Evolutionary conservation across 139 green algal species (phyloP).

Genomic region (Coelastrella sp.): DNA sequence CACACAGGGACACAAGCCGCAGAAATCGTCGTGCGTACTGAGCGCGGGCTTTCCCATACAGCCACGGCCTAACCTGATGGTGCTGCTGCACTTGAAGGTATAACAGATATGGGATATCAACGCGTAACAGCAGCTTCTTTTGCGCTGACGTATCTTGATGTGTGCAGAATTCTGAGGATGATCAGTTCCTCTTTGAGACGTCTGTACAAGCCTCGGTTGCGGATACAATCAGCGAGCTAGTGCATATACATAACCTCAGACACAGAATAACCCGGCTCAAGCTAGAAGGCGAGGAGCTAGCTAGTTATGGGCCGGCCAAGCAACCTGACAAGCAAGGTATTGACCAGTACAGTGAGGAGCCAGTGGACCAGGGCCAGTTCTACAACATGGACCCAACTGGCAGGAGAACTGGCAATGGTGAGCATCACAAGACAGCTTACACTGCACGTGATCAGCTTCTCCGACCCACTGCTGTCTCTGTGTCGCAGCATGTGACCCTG

Average conservation of each 20-base stretch:
- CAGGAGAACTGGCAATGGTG: slow-evolving; percentile 78
- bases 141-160: no score
- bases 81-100: slow-evolving; percentile 45
- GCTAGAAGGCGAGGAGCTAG: slow-evolving; percentile 83
- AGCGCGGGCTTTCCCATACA: background rate
- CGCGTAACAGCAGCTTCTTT: no score
- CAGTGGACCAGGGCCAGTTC: slow-evolving; percentile 64
- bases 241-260: slow-evolving; percentile 79
- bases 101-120: background rate
- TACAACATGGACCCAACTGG: slow-evolving; percentile 86
- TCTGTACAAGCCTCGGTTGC: slow-evolving; percentile 62
- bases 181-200: slow-evolving; percentile 86
- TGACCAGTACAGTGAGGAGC: slow-evolving; percentile 75
- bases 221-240: slow-evolving; percentile 63
- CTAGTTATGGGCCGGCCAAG: slow-evolving; percentile 82
- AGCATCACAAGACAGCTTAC: no score
- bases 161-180: slow-evolving; percentile 74
- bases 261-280: slow-evolving; percentile 78
- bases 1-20: no score
- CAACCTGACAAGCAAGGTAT: slow-evolving; percentile 81
- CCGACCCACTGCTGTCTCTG: no score
- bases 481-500: slow-evolving; percentile 67
- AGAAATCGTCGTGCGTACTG: no score
- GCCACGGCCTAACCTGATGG: no score
- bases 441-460: no score